These are phyloP conservation scores for Mycotypha africana DNA, from an alignment of 371 early-diverging fungal genomes.

Conservation along the genomic window DNA sequence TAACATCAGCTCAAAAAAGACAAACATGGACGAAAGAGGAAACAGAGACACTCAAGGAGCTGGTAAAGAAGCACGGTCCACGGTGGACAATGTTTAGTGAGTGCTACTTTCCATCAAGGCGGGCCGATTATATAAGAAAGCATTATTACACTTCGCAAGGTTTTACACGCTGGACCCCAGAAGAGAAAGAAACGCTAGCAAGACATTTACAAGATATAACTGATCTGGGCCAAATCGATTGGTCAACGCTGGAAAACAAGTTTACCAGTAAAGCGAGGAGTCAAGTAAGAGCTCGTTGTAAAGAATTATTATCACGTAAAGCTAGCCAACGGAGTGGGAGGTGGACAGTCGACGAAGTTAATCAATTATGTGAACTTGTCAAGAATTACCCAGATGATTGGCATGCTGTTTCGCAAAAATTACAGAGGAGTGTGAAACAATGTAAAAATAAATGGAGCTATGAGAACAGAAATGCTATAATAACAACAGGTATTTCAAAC, in stretches of 20 bases:
- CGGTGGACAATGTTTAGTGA: conserved; percentile 13
- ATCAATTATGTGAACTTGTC: not conserved
- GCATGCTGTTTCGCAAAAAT: conserved; percentile 1
- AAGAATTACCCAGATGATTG: conserved; percentile 7
- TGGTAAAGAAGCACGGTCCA: conserved; percentile 10
- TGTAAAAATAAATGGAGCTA: conserved; percentile 20
- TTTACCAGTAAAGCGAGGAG: conserved; percentile 5
- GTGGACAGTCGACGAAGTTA: conserved; percentile 11
- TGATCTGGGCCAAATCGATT: conserved; percentile 7
- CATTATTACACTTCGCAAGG: conserved; percentile 14
- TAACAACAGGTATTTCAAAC: conserved; percentile 16
- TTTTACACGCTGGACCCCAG: conserved; percentile 12
- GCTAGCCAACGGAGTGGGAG: conserved; percentile 10
- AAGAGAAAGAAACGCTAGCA: conserved; percentile 14
- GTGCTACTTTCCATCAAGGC: conserved; percentile 11
- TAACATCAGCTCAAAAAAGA: no score
- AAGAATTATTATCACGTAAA: conserved; percentile 11
- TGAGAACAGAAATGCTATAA: conserved; percentile 5
- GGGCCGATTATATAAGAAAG: conserved; percentile 9
- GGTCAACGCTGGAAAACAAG: not conserved
- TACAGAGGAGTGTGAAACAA: conserved; percentile 12
- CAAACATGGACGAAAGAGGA: conserved; percentile 9
- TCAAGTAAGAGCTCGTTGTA: conserved; percentile 6
- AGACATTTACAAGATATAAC: not conserved
- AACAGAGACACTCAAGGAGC: conserved; percentile 7